These are phyloP conservation scores for Calamus simplicifolius DNA, from an alignment of 176 grass and related monocot species.

Conservation along the genomic window DNA sequence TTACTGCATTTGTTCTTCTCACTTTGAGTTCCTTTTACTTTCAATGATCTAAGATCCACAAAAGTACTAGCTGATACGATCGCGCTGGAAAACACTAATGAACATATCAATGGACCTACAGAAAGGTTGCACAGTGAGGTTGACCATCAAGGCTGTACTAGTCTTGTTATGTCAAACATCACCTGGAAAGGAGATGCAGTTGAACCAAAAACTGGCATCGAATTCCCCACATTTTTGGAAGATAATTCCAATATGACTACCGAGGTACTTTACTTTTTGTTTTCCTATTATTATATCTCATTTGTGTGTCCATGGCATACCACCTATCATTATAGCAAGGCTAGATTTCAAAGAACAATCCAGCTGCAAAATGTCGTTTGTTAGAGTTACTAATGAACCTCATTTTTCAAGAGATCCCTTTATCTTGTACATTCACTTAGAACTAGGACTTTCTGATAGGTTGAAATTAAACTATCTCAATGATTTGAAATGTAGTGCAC, in stretches of 20 bases:
- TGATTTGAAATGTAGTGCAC: too few species aligned
- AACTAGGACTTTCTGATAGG: too few species aligned
- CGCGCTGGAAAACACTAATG: slow-evolving; percentile 27
- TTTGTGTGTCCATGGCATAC: too few species aligned
- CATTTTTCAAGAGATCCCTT: too few species aligned
- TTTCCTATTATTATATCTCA: neutral
- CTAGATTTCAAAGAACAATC: too few species aligned
- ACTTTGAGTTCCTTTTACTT: slow-evolving; percentile 7
- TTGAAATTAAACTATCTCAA: too few species aligned
- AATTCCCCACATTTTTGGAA: slow-evolving; percentile 73
- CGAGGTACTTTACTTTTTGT: slow-evolving; percentile 23
- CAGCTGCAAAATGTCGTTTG: neutral
- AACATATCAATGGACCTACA: slow-evolving; percentile 10
- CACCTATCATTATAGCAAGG: too few species aligned
- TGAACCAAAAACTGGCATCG: slow-evolving; percentile 98
- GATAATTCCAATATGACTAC: slow-evolving; percentile 49
- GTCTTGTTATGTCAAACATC: slow-evolving; percentile 37
- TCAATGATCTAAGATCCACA: slow-evolving; percentile 56
- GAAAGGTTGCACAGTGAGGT: slow-evolving; percentile 22
- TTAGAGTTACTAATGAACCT: slow-evolving; percentile 3
- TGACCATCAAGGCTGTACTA: slow-evolving; percentile 36
- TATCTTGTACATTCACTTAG: too few species aligned
- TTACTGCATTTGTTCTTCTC: slow-evolving; percentile 8
- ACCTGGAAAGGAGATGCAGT: slow-evolving; percentile 57
- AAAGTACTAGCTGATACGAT: slow-evolving; percentile 63